Base-by-base conservation (phyloP, 495 filamentous ascomycete species). In the Hyaloscypha finlandica region DNA sequence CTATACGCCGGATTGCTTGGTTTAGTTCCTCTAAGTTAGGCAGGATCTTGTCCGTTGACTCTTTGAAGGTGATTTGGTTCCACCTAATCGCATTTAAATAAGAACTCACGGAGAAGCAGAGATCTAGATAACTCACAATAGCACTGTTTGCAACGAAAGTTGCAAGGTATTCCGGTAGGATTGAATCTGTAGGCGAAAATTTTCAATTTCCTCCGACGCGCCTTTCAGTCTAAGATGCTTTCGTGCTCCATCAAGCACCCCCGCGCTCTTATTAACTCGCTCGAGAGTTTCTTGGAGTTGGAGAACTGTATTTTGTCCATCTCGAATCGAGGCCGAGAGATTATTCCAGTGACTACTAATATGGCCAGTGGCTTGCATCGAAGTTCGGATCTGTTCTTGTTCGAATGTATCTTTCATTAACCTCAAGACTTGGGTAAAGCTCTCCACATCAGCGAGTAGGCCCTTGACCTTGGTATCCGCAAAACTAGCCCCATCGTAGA, bases 21-120 rank as follows among this genome's bases (percentile, higher is more conserved):
- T 68, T 42, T 12, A 68, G 1, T 59, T 68, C 65, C 8, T 65
- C 65, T n/a, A 67, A 56, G 63, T 65, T 68, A 12, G 65, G 61
- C 16, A 71, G 37, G 29, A 68, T 71, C 60, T 71, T 68, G 31
- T 68, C 65, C 8, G 31, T 68, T 65, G 69, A 71, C 56, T 71
- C 65, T 62, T 68, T 54, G 30, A 68, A 62, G 20, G 65, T 65
- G 19, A 68, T 65, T 48, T 71, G 64, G 25, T 71, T 68, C 64
- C 65, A 67, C 39, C 69, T 68, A n/a, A 53, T 6, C 33, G 0
- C 31, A 12, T 25, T 56, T 55, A n/a, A 56, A 8, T 32, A 39
- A 35, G 19, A 4, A 6, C n/a, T 20, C 20, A 31, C 1, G 37
- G 12, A 19, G 52, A 45, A 14, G 1, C 14, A 25, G 8, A 29